These are phyloP conservation scores for Phlyctochytrium bullatum DNA, from an alignment of 192 early-diverging fungal species.

Conservation along the genomic window DNA sequence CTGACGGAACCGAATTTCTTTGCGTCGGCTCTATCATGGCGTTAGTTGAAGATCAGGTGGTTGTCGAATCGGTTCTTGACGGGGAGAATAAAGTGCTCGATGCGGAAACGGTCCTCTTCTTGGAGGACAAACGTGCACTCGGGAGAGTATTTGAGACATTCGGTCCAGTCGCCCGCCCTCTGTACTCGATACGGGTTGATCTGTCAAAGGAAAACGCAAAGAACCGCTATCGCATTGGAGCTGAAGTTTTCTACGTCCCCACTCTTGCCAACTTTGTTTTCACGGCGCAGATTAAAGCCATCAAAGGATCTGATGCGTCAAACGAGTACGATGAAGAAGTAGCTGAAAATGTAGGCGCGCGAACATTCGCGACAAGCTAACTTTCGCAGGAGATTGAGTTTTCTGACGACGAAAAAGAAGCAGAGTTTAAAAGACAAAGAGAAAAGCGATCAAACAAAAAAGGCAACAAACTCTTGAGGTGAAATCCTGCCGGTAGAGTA, in stretches of 20 bases:
- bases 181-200: slow-evolving; percentile 81
- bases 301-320: slow-evolving; percentile 89
- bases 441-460: slow-evolving; percentile 21
- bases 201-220: slow-evolving; percentile 47
- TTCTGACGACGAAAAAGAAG: slow-evolving; percentile 92
- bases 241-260: slow-evolving; percentile 61
- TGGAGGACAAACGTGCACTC: slow-evolving; percentile 48
- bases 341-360: slow-evolving; percentile 48
- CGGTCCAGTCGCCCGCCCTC: slow-evolving; percentile 80
- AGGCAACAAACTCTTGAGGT: background rate
- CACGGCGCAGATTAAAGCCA: slow-evolving; percentile 56
- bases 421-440: slow-evolving; percentile 47
- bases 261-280: slow-evolving; percentile 64
- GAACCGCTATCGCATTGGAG: slow-evolving; percentile 30
- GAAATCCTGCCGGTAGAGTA: background rate
- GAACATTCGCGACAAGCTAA: background rate
- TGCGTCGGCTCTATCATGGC: slow-evolving; percentile 65
- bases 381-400: slow-evolving; percentile 74
- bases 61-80: slow-evolving; percentile 55
- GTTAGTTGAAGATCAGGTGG: slow-evolving; percentile 70
- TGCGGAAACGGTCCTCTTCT: slow-evolving; percentile 67
- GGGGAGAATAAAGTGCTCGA: slow-evolving; percentile 68
- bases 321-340: slow-evolving; percentile 94
- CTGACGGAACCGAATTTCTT: slow-evolving; percentile 46
- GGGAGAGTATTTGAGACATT: slow-evolving; percentile 76